Evolutionary conservation across 176 grass and related monocot species (phyloP).

Genomic region (Cymbopogon citratus): DNA sequence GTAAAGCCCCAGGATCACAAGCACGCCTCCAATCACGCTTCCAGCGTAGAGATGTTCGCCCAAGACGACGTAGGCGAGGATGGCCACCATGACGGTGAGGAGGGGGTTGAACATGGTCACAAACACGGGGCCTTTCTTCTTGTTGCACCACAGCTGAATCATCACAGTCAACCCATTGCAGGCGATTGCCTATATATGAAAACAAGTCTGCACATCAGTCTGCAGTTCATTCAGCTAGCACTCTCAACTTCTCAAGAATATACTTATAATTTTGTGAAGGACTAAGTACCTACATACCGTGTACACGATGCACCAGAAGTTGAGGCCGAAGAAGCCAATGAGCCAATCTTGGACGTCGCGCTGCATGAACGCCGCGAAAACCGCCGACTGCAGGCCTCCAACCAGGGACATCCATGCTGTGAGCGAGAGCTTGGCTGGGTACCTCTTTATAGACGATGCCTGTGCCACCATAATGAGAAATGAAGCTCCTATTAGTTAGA

Average conservation of each 20-base stretch:
- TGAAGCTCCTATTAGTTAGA: too few relatives aligned
- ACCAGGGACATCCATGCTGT: constrained; percentile 70
- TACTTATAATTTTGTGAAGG: too few relatives aligned
- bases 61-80: constrained; percentile 58
- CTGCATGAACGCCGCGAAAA: constrained; percentile 51
- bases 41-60: constrained; percentile 61
- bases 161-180: constrained; percentile 66
- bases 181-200: constrained; percentile 46
- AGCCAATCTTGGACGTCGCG: constrained; percentile 43
- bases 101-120: constrained; percentile 92
- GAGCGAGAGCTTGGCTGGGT: constrained; percentile 76
- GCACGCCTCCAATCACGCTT: constrained; percentile 62
- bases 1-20: constrained; percentile 67
- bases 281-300: constrained; percentile 2
- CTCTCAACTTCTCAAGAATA: background rate
- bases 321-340: constrained; percentile 76
- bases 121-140: constrained; percentile 76
- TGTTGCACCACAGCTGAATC: constrained; percentile 67
- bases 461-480: too few relatives aligned
- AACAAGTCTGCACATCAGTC: background rate
- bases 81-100: constrained; percentile 58
- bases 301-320: constrained; percentile 81
- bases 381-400: constrained; percentile 53
- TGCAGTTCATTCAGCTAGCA: background rate
- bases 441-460: constrained; percentile 65